Evolutionary conservation across 2,329 filamentous ascomycete genomes (phyloP).

Genomic region (Arthroderma sp.): DNA sequence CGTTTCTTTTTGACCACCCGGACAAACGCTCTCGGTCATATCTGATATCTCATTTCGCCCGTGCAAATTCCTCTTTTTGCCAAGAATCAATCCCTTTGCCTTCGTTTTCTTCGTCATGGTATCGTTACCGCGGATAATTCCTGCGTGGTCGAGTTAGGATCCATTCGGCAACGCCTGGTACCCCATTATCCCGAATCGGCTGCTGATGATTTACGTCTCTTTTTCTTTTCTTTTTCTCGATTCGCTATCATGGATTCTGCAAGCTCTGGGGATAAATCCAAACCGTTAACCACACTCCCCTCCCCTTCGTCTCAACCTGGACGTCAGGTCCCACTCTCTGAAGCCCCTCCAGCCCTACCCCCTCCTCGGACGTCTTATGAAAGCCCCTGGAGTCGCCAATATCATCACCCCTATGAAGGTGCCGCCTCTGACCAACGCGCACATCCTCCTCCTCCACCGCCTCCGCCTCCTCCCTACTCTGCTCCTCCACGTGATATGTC

Average conservation of each 20-base stretch:
- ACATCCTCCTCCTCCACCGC: slow-evolving; percentile 15
- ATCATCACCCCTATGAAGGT: slow-evolving; percentile 5
- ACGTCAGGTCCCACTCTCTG: slow-evolving; percentile 7
- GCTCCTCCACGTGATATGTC: slow-evolving; percentile 18
- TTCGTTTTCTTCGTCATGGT: background rate
- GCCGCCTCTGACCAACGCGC: slow-evolving; percentile 4
- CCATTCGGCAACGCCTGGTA: no score
- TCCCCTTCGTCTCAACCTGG: slow-evolving; percentile 2
- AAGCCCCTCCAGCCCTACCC: slow-evolving; percentile 5
- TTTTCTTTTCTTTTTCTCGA: background rate
- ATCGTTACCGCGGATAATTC: background rate
- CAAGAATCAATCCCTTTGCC: no score
- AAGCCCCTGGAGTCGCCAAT: slow-evolving; percentile 4
- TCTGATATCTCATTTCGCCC: no score
- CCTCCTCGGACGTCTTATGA: slow-evolving; percentile 7
- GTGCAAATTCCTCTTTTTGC: no score
- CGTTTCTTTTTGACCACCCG: no score
- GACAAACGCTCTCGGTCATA: no score
- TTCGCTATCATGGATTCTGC: slow-evolving; percentile 1
- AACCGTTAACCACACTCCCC: slow-evolving; percentile 1
- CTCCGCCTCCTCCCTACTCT: slow-evolving; percentile 15
- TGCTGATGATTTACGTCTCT: background rate
- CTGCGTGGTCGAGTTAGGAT: background rate
- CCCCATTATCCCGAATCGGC: background rate
- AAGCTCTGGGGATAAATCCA: background rate